Evolutionary conservation across 331 rosid species (phyloP).

Genomic region (Prunus yedoensis): DNA sequence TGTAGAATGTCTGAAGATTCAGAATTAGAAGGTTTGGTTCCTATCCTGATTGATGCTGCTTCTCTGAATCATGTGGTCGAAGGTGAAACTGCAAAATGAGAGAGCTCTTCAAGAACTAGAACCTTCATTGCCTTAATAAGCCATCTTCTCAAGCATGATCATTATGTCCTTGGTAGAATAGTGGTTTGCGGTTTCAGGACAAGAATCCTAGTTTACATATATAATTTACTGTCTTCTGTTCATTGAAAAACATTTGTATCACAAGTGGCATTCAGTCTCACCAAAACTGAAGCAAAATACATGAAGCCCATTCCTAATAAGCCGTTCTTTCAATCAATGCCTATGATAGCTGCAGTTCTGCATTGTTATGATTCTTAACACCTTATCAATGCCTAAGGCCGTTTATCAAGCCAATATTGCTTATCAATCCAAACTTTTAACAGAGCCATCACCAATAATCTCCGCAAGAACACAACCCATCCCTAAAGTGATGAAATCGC

Average conservation of each 20-base stretch:
- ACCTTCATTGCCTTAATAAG: background rate
- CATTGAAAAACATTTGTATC: background rate
- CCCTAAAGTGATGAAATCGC: constrained; percentile 82
- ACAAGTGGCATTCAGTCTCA: background rate
- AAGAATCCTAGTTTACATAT: background rate
- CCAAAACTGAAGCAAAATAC: background rate
- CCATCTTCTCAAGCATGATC: background rate
- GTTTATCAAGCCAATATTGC: background rate
- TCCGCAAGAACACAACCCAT: constrained; percentile 77
- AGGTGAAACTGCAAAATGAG: background rate
- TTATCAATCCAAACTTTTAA: constrained; percentile 9
- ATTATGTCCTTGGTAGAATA: background rate
- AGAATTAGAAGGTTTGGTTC: background rate
- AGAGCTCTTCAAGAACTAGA: background rate
- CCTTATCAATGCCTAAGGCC: background rate
- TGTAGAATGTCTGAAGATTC: background rate
- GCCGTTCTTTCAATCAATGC: too few relatives aligned
- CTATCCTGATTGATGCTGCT: background rate
- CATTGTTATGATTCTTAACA: background rate
- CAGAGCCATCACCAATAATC: constrained; percentile 64
- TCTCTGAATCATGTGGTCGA: background rate
- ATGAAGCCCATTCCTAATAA: background rate
- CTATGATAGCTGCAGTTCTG: background rate
- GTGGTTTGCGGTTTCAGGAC: background rate
- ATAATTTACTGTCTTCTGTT: constrained; percentile 1